Base-by-base conservation (phyloP, 179 eudicot genomes). In the Sideroxylon spinosum region DNA sequence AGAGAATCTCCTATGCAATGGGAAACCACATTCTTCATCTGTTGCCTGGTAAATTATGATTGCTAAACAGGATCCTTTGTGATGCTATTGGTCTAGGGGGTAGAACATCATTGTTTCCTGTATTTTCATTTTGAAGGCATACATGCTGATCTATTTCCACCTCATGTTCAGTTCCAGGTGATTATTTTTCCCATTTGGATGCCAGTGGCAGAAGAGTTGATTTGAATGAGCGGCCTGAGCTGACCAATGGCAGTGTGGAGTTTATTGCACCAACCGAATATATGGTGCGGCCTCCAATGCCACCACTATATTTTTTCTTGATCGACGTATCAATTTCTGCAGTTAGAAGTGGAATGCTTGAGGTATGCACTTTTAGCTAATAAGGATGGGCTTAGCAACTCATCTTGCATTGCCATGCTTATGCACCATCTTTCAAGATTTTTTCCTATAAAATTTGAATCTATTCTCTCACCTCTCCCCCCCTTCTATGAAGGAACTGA, bases 221-320 rank as follows among this genome's bases (percentile, higher is more conserved):
- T 79, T 82, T 89, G 74, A 94, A 91, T 85, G 94, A 93, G 80
- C 86, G 97, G 16, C 98, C 99, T 50, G 99, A 95, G 85, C 98
- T 95, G 78, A 88, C 77, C 14, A 88, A 90, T 75, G 99, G 99
- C 44, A 93, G 97, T 82, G 92, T 93, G 70, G 99, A 95, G 73
- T 95, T 86, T 82, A 89, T 95, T 89, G 99, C 99, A 75, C 98
- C 99, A 77, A 88, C 98, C 56, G 99, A 95, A 78, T 95, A 95
- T 77, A 95, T 95, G 99, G 98, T 95, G 87, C 99, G 99, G 68
- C 97, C 99, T 57, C 99, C 99, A 37, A 93, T 95, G 99, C 99
- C 99, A 6, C 98, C 99, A 49, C 77, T 91, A 56, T 93, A 88
- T 82, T 93, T 95, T 82, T 95, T 95, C 86, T 90, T 95, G 83